Conservation (phyloP, 2,329 filamentous ascomycete species). For the Neopestalotiopsis sp. region DNA sequence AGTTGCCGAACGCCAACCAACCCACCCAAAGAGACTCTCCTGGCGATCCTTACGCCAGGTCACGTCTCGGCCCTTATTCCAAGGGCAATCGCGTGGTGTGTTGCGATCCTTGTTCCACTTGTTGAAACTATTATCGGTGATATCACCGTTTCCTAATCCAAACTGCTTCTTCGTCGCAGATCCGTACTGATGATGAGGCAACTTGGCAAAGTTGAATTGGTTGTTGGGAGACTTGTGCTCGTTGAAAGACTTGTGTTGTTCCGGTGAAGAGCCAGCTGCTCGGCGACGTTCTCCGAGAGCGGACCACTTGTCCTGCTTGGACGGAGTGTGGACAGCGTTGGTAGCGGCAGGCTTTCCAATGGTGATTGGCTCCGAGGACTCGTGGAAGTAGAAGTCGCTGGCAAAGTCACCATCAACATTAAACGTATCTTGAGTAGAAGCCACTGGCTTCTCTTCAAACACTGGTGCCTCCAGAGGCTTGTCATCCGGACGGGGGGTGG, state of each 20-base stretch:
- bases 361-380: constrained; percentile 50
- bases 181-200: constrained; percentile 47
- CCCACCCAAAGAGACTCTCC: constrained; percentile 81
- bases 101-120: constrained; percentile 51
- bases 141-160: constrained; percentile 46
- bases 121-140: constrained; percentile 39
- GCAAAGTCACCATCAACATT: constrained; percentile 68
- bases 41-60: constrained; percentile 67
- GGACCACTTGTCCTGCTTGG: constrained; percentile 77
- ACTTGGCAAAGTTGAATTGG: constrained; percentile 36
- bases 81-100: constrained; percentile 55
- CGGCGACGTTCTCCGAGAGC: constrained; percentile 84
- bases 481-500: constrained; percentile 37
- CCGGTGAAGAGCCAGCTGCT: constrained; percentile 55
- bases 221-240: constrained; percentile 51
- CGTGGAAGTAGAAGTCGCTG: constrained; percentile 77
- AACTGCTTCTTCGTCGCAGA: constrained; percentile 43
- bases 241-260: constrained; percentile 53
- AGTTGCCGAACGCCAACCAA: constrained; percentile 77
- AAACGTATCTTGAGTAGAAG: constrained; percentile 41
- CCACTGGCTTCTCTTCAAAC: constrained; percentile 46
- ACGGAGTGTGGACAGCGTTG: constrained; percentile 53
- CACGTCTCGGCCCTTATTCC: constrained; percentile 63
- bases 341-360: constrained; percentile 39
- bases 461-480: constrained; percentile 43